These are phyloP conservation scores for Neoboletus magnificus DNA, from an alignment of 768 basidiomycete species.

Conservation along the genomic window DNA sequence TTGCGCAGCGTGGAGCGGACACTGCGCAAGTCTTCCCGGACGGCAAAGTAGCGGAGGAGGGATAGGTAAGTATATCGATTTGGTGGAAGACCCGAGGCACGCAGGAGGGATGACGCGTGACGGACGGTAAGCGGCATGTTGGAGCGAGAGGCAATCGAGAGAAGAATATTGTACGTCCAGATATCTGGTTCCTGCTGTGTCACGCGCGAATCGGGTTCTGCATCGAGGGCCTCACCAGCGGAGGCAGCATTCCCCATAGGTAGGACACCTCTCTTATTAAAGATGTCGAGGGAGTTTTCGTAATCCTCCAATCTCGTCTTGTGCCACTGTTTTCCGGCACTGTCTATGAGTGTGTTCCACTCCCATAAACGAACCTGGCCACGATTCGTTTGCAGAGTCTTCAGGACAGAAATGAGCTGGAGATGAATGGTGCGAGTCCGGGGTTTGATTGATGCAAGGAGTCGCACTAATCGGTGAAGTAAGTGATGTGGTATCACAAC, in stretches of 20 bases:
- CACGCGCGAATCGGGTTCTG: not conserved
- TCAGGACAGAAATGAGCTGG: conserved; percentile 66
- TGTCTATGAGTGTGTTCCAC: conserved; percentile 74
- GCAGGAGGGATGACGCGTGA: conserved; percentile 53
- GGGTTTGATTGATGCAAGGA: conserved; percentile 51
- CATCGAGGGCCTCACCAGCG: conserved; percentile 11
- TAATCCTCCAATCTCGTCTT: conserved; percentile 57
- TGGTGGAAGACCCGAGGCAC: conserved; percentile 50
- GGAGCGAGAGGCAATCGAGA: conserved; percentile 60
- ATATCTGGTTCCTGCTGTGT: conserved; percentile 51
- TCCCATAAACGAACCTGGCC: conserved; percentile 58
- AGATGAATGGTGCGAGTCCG: conserved; percentile 60
- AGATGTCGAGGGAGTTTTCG: conserved; percentile 55
- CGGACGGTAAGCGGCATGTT: conserved; percentile 40
- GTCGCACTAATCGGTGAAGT: conserved; percentile 60
- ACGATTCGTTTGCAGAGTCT: conserved; percentile 51
- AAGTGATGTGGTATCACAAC: conserved; percentile 35
- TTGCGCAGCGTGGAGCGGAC: conserved; percentile 53
- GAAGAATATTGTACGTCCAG: conserved; percentile 64
- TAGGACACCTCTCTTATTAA: conserved; percentile 54
- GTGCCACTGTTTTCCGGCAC: conserved; percentile 63
- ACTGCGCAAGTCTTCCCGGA: conserved; percentile 44
- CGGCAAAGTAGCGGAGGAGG: conserved; percentile 54
- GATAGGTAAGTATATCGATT: conserved; percentile 62
- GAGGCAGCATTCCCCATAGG: conserved; percentile 1